These are phyloP conservation scores for Cyclanthera cordifolia DNA, from an alignment of 306 rosid species.

Conservation along the genomic window DNA sequence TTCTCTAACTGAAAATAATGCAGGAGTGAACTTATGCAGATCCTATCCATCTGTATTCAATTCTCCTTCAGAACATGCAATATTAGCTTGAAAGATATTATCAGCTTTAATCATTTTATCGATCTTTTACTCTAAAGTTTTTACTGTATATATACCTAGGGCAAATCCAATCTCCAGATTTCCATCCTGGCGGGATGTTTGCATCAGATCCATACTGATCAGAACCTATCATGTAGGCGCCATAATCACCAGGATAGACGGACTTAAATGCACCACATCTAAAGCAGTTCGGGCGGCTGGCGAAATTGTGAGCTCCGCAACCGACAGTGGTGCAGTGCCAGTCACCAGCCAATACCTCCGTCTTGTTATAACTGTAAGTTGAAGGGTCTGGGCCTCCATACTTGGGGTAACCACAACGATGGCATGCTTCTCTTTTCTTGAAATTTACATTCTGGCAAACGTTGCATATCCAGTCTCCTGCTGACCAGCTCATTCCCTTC, in stretches of 20 bases:
- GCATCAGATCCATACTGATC: conserved; percentile 43
- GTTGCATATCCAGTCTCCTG: conserved; percentile 94
- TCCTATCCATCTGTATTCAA: neutral
- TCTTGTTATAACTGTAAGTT: conserved; percentile 42
- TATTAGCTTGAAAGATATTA: neutral
- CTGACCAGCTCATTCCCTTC: conserved; percentile 73
- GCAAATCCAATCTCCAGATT: conserved; percentile 91
- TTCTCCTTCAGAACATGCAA: neutral
- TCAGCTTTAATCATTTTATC: neutral
- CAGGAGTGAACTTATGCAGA: neutral
- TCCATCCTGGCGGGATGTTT: conserved; percentile 86
- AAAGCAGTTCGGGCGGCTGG: conserved; percentile 71
- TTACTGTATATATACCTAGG: conserved; percentile 29
- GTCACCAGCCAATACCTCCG: conserved; percentile 85
- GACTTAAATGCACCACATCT: conserved; percentile 50
- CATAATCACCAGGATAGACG: conserved; percentile 37
- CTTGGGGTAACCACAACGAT: conserved; percentile 73
- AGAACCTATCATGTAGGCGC: conserved; percentile 27
- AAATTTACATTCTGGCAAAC: conserved; percentile 85
- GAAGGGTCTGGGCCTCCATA: conserved; percentile 82
- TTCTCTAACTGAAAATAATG: neutral
- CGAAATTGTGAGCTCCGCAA: conserved; percentile 91
- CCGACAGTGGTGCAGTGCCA: conserved; percentile 59
- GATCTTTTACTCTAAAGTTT: neutral
- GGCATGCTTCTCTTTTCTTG: conserved; percentile 80